Base-by-base conservation (phyloP, 768 basidiomycete genomes). In the Sporobolomyces phaffii region DNA sequence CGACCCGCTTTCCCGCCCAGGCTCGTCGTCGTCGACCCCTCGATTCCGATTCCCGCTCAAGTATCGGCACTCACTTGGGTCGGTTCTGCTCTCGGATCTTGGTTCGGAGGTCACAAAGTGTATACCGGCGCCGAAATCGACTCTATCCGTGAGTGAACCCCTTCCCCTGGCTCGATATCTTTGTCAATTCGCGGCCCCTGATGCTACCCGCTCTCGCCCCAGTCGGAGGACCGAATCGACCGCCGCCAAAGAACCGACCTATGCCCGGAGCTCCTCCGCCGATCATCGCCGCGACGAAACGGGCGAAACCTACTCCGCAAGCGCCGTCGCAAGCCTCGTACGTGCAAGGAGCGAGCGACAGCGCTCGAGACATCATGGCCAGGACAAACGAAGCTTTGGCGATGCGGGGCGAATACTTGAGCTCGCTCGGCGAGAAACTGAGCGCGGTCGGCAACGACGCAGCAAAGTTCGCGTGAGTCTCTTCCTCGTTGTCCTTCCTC, bases 331-430 rank as follows among this genome's bases (percentile, higher is more conserved):
- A 50, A 47, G 52, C 59, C 2, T 54, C 44, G 31, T 62, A 45
- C 54, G 26, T 59, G 31, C 64, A 62, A 60, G 66, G 52, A 50
- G 65, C 51, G 34, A 43, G n/a, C 10, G 69, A 74, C n/a, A 44
- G 40, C 24, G 65, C 70, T 18, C 44, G 58, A 9, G 65, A 61
- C 22, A 68, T 70, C 44, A 52, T 72, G 53, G 48, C 66, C 28
- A 43, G 45, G 18, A 65, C 68, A 34, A 63, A 65, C n/a, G 66
- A 73, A 18, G 74, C 74, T 2, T 60, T 75, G 24, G 60, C 68
- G 57, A 61, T 72, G 60, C 56, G 74, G 5, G 73, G 69, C 15
- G 71, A 75, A 53, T 53, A 64, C n/a, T 64, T 75, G 9, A 54
- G 51, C 29, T 58, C 61, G 50, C 36, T 75, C n/a, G 62, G 65